Percentiles rank a stretch among this genome's conserved stretches.
phyloP scores from a whole-genome alignment of 176 grass and related monocot species.

The Zoysia pacifica region DNA sequence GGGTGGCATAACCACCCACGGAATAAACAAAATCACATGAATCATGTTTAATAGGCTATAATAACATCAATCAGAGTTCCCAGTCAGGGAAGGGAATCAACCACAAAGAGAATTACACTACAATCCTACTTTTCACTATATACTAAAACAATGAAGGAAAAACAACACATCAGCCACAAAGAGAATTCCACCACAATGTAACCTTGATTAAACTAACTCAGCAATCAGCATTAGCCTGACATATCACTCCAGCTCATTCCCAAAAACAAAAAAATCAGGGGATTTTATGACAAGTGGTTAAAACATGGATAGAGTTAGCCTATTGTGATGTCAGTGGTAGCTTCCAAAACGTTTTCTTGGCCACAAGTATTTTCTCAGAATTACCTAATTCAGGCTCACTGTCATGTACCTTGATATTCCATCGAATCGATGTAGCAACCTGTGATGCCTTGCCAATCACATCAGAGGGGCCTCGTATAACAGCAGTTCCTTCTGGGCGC shows the following conservation, averaged over 20 bases:
- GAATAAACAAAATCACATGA: slow-evolving; percentile 8
- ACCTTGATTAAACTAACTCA: slow-evolving; percentile 34
- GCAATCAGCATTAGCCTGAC: slow-evolving; percentile 11
- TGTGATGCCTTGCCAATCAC: slow-evolving; percentile 60
- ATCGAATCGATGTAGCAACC: slow-evolving; percentile 66
- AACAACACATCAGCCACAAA: neutral
- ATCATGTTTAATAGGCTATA: slow-evolving; percentile 9
- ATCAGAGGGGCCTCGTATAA: slow-evolving; percentile 65
- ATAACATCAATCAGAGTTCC: neutral
- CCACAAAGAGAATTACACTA: slow-evolving; percentile 21
- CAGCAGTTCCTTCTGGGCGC: slow-evolving; percentile 80
- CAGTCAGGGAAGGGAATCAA: neutral
- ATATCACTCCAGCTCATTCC: slow-evolving; percentile 11
- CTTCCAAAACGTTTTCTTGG: slow-evolving; percentile 84
- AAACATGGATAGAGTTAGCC: slow-evolving; percentile 26
- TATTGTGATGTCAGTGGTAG: slow-evolving; percentile 51
- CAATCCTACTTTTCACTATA: slow-evolving; percentile 8
- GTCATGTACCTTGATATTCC: slow-evolving; percentile 63
- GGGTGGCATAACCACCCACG: neutral
- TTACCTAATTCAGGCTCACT: slow-evolving; percentile 62
- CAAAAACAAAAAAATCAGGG: slow-evolving; percentile 42
- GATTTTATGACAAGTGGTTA: slow-evolving; percentile 26
- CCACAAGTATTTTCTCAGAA: slow-evolving; percentile 78
- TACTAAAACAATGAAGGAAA: slow-evolving; percentile 17
- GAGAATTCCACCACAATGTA: too few species aligned